Conservation (phyloP, 176 grass and related monocot genomes). For the Oryza punctata region DNA sequence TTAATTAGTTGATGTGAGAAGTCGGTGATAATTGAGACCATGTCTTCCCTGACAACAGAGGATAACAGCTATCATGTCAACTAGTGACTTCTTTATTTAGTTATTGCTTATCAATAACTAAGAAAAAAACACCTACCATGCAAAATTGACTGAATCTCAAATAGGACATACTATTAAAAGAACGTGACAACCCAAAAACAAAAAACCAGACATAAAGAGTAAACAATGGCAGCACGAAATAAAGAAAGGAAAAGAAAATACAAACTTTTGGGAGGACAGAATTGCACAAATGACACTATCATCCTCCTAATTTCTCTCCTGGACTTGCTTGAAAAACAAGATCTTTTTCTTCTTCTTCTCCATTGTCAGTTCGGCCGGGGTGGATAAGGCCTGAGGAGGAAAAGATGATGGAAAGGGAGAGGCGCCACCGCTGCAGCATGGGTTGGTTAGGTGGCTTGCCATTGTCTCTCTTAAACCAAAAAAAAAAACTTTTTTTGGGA, state of each 20-base stretch:
- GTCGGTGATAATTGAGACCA: not conserved
- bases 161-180: not conserved
- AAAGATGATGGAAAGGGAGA: not conserved
- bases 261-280: not conserved
- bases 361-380: conserved; percentile 15
- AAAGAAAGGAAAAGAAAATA: not conserved
- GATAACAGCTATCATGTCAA: not conserved
- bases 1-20: not conserved
- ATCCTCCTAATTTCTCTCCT: not conserved
- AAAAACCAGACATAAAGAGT: not conserved
- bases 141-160: not conserved
- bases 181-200: not conserved
- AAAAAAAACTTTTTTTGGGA: not conserved
- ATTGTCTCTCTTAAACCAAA: conserved; percentile 12
- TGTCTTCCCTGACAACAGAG: not conserved
- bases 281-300: not conserved
- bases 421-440: not conserved
- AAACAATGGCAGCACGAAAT: not conserved
- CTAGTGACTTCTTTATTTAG: no score
- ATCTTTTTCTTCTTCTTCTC: not conserved
- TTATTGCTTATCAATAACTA: not conserved
- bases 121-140: not conserved
- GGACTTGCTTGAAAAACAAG: conserved; percentile 20
- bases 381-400: conserved; percentile 29
- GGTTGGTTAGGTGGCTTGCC: conserved; percentile 42